Percentiles rank a stretch among this genome's conserved stretches.
These are phyloP conservation scores for Phytophthora brassicae DNA, from an alignment of 352 stramenopile genomes.

Conservation along the genomic window DNA sequence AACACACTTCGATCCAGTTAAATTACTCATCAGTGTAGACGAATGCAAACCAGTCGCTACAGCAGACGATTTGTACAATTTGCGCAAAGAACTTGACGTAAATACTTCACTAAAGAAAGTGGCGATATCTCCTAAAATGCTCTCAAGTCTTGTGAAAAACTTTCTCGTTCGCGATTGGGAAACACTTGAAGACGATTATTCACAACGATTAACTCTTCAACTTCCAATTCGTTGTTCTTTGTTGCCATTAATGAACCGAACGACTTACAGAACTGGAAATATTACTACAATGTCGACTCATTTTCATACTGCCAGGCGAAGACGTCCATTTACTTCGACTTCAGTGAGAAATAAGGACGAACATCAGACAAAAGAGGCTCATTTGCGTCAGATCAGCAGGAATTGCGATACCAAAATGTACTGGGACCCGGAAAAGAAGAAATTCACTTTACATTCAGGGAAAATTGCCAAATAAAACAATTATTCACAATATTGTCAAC, in stretches of 20 bases:
- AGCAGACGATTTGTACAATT: background rate
- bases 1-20: conserved; percentile 16
- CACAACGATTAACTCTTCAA: conserved; percentile 33
- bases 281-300: conserved; percentile 1
- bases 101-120: conserved; percentile 23
- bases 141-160: conserved; percentile 46
- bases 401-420: conserved; percentile 45
- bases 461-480: no score
- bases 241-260: conserved; percentile 15
- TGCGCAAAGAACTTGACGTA: conserved; percentile 10
- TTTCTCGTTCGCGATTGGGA: conserved; percentile 50
- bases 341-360: conserved; percentile 29
- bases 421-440: conserved; percentile 36
- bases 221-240: conserved; percentile 22
- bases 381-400: conserved; percentile 37
- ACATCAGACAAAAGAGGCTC: conserved; percentile 27
- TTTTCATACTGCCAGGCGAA: conserved; percentile 17
- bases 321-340: conserved; percentile 2
- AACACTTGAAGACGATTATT: conserved; percentile 38
- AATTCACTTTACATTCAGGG: conserved; percentile 29
- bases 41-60: conserved; percentile 7
- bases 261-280: conserved; percentile 14
- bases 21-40: conserved; percentile 15
- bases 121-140: conserved; percentile 40
- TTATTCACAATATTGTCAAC: conserved; percentile 8